phyloP scores from a whole-genome alignment of 2,329 filamentous ascomycete genomes.

The Lasiodiplodia citricola region DNA sequence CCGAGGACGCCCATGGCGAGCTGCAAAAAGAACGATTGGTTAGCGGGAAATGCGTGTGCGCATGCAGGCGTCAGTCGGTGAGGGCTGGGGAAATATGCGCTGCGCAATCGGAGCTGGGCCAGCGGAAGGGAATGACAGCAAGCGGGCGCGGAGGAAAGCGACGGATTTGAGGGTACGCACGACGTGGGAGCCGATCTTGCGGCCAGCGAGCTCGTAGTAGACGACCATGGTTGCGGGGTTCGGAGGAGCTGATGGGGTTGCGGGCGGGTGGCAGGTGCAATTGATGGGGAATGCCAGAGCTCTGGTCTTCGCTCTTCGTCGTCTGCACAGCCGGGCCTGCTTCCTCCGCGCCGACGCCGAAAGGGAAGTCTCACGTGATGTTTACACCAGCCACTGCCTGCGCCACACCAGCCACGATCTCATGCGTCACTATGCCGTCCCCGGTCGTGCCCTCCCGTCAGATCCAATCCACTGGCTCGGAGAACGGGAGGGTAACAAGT shows the following conservation, averaged over 20 bases:
- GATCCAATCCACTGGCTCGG: conserved; percentile 6
- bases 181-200: conserved; percentile 60
- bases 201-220: conserved; percentile 58
- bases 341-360: conserved; percentile 13
- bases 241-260: conserved; percentile 31
- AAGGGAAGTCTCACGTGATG: neutral
- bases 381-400: neutral
- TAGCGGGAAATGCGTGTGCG: neutral
- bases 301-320: conserved; percentile 25
- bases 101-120: conserved; percentile 16
- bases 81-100: neutral
- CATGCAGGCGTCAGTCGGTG: conserved; percentile 1
- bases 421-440: conserved; percentile 6
- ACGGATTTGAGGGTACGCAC: conserved; percentile 45
- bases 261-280: conserved; percentile 26
- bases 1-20: conserved; percentile 63
- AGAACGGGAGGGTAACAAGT: neutral
- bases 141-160: neutral
- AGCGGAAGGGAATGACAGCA: conserved; percentile 8
- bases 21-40: conserved; percentile 45
- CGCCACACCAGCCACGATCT: neutral
- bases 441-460: conserved; percentile 10
- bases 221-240: conserved; percentile 54
- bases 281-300: conserved; percentile 23
- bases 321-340: neutral